Evolutionary conservation across 495 filamentous ascomycete species (phyloP), one percentile per base, ranked within the genome.

Genomic region (Neohortaea acidophila): DNA sequence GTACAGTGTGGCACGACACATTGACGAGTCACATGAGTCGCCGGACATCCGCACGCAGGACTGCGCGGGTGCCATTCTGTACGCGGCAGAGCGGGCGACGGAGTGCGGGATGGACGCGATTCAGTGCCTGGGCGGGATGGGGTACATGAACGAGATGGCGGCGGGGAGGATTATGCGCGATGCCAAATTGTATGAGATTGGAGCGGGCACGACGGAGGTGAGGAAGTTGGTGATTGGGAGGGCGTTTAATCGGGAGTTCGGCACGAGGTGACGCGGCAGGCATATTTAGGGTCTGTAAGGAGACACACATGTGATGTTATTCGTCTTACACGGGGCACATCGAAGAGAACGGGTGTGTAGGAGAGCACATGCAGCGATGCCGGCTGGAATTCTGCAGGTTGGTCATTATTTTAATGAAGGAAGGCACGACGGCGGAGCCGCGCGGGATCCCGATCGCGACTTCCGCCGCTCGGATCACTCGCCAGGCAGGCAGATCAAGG

Each of bases 101-200:
- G 83, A 94, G 59, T 81, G 73, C 41, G 71, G 83, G 4, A 64
- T 92, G 2, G 89, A 96, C 56, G 80, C 79, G n/a, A 82, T 97
- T 38, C 89, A 97, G 60, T 65, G 93, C 21, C 69, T 97, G 60
- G 89, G 89, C 21, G 89, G 89, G 2, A 97, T 84, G 69, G 89
- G 89, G 3, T 97, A 96, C 57, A 69, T 89, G 47, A 93, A 94
- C 59, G 89, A 97, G 65, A 80, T 96, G 56, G 75, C 84, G 0
- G 87, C 81, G 6, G 86, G 84, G 15, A 64, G 89, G 31, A 60
- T 97, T 39, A 59, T 96, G 40, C 62, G 89, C 36, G 89, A 97
- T 64, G 77, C 79, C 11, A 84, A 83, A 51, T 55, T 97, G 52
- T 97, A 97, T 62, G 91, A 96, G 65, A 96, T 97, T 60, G 89